phyloP scores from a whole-genome alignment of 495 filamentous ascomycete species.

The Aspergillus bridgeri region DNA sequence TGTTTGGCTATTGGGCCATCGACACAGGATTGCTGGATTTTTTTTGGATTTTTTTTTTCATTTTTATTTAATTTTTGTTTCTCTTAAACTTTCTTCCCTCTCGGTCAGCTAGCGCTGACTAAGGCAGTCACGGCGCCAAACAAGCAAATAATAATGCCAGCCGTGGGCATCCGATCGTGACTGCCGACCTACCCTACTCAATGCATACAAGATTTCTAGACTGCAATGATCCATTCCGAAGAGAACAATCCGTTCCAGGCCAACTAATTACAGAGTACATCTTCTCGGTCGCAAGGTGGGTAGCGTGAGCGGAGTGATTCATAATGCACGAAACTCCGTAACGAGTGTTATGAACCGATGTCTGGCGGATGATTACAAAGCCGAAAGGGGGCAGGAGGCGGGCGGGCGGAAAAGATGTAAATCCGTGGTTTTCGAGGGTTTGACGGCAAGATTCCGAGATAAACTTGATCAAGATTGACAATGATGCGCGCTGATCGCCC shows the following conservation, averaged over 20 bases:
- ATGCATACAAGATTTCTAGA: background rate
- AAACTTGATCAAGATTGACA: constrained; percentile 19
- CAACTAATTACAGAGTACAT: background rate
- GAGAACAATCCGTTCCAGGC: background rate
- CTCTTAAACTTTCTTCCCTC: background rate
- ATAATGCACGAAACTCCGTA: background rate
- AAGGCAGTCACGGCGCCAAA: background rate
- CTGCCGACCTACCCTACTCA: background rate
- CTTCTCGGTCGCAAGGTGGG: background rate
- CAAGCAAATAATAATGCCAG: background rate
- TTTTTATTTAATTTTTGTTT: background rate
- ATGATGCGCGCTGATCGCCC: constrained; percentile 26
- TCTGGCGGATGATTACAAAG: background rate
- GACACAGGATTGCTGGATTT: no score
- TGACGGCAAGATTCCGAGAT: constrained; percentile 10
- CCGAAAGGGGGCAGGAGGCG: background rate
- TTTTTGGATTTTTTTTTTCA: background rate
- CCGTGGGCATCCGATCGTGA: background rate
- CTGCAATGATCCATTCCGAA: background rate
- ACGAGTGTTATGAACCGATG: background rate
- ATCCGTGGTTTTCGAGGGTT: background rate
- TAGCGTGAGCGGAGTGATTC: background rate
- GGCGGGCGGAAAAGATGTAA: constrained; percentile 1
- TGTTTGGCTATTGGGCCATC: background rate
- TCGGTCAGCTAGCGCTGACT: background rate